phyloP scores from a whole-genome alignment of 495 filamentous ascomycete genomes.

The Annulohypoxylon nitens region DNA sequence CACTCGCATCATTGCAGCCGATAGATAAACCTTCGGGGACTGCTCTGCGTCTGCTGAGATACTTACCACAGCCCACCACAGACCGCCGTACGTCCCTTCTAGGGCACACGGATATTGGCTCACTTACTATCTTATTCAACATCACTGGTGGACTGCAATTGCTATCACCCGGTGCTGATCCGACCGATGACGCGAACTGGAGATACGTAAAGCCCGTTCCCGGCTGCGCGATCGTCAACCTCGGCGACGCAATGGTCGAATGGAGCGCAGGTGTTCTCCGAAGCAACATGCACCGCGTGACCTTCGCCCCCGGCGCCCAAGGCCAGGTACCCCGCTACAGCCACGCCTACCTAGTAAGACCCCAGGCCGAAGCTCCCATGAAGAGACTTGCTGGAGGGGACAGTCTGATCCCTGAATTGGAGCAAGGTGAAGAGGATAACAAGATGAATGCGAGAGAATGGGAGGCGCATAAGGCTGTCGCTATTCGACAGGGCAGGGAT shows the following conservation, averaged over 20 bases:
- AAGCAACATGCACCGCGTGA: constrained; percentile 70
- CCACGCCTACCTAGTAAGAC: constrained; percentile 27
- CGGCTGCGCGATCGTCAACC: constrained; percentile 68
- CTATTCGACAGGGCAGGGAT: neutral
- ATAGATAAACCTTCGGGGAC: constrained; percentile 14
- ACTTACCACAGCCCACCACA: neutral
- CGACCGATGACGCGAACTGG: constrained; percentile 54
- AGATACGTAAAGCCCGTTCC: constrained; percentile 67
- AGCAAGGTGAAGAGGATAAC: constrained; percentile 20
- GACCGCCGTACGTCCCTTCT: constrained; percentile 28
- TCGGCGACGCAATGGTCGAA: constrained; percentile 73
- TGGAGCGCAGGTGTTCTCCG: constrained; percentile 69
- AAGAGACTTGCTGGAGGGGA: constrained; percentile 11
- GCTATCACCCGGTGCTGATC: constrained; percentile 12
- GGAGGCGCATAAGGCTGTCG: constrained; percentile 30
- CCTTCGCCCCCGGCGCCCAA: constrained; percentile 24
- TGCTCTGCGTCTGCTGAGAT: constrained; percentile 13
- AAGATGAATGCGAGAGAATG: constrained; percentile 42
- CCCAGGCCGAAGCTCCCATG: constrained; percentile 36
- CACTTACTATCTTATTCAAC: constrained; percentile 41
- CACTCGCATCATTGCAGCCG: constrained; percentile 14
- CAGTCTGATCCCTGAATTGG: neutral
- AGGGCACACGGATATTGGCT: constrained; percentile 65
- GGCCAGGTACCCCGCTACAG: constrained; percentile 33
- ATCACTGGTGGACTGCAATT: constrained; percentile 46